Conservation (phyloP, 768 basidiomycete species). For the Mycena amicta region DNA sequence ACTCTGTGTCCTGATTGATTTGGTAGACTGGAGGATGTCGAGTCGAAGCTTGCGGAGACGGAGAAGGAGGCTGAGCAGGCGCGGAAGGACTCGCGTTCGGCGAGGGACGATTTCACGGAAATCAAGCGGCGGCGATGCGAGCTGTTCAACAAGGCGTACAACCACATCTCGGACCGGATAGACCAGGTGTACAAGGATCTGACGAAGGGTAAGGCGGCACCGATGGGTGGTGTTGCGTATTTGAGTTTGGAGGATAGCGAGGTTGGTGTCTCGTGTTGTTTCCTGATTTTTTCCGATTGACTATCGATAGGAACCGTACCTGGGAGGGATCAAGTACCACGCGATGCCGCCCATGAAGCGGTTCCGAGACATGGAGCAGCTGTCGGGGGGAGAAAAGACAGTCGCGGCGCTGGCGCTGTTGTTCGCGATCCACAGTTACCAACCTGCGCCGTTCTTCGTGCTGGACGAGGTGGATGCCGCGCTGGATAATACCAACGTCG, state of each 20-base stretch:
- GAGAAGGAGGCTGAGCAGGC: constrained; percentile 93
- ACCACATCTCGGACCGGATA: constrained; percentile 92
- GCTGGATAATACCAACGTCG: constrained; percentile 97
- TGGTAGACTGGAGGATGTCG: constrained; percentile 85
- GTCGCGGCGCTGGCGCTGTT: constrained; percentile 95
- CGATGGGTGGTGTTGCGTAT: constrained; percentile 96
- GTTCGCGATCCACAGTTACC: constrained; percentile 97
- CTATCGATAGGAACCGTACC: constrained; percentile 32
- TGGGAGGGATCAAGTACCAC: constrained; percentile 93
- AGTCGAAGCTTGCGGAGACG: constrained; percentile 82
- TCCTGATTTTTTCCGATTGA: background rate
- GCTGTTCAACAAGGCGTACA: constrained; percentile 93
- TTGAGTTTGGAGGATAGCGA: constrained; percentile 95
- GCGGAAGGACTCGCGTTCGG: constrained; percentile 83
- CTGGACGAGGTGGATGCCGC: constrained; percentile 99
- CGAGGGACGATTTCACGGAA: constrained; percentile 91
- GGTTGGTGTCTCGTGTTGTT: constrained; percentile 43
- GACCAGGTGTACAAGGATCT: constrained; percentile 97
- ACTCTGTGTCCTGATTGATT: too few species aligned
- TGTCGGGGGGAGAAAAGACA: constrained; percentile 98
- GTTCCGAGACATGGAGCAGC: constrained; percentile 98
- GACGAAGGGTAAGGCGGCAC: constrained; percentile 91
- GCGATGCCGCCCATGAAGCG: constrained; percentile 99
- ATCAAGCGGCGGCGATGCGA: constrained; percentile 79
- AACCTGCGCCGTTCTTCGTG: constrained; percentile 97